These are phyloP conservation scores for Candolleomyces eurysporus DNA, from an alignment of 768 basidiomycete species.

Conservation along the genomic window DNA sequence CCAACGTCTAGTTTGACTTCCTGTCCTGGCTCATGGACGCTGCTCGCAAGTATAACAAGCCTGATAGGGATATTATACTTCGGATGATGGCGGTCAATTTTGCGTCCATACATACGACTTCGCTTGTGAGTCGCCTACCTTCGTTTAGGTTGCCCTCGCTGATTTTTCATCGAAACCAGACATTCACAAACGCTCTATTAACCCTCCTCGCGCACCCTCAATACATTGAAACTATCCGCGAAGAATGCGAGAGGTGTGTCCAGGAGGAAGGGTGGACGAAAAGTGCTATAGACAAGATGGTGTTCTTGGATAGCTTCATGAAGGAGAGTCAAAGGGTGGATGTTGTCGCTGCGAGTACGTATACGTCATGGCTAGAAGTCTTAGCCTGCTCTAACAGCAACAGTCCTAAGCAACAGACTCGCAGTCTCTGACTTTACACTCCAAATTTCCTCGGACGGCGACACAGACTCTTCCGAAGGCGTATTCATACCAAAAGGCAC, in stretches of 20 bases:
- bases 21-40: conserved; percentile 46
- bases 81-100: conserved; percentile 42
- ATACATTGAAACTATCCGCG: conserved; percentile 32
- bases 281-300: conserved; percentile 9
- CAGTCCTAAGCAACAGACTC: conserved; percentile 27
- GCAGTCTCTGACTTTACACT: conserved; percentile 35
- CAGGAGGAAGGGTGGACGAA: conserved; percentile 32
- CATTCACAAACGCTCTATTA: conserved; percentile 33
- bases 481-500: conserved; percentile 37
- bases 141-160: neutral
- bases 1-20: conserved; percentile 39
- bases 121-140: conserved; percentile 30
- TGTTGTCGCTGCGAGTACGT: conserved; percentile 9
- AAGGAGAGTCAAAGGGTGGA: conserved; percentile 14
- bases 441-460: too few relatives aligned
- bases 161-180: conserved; percentile 18
- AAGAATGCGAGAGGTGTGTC: conserved; percentile 42
- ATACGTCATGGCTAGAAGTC: too few relatives aligned
- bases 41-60: conserved; percentile 28
- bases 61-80: conserved; percentile 25
- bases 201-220: conserved; percentile 35
- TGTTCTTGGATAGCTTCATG: conserved; percentile 12
- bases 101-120: conserved; percentile 41
- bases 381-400: neutral
- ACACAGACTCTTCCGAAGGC: conserved; percentile 17